Base-by-base conservation (phyloP, 495 filamentous ascomycete genomes). In the Aspergillus cristatus region DNA sequence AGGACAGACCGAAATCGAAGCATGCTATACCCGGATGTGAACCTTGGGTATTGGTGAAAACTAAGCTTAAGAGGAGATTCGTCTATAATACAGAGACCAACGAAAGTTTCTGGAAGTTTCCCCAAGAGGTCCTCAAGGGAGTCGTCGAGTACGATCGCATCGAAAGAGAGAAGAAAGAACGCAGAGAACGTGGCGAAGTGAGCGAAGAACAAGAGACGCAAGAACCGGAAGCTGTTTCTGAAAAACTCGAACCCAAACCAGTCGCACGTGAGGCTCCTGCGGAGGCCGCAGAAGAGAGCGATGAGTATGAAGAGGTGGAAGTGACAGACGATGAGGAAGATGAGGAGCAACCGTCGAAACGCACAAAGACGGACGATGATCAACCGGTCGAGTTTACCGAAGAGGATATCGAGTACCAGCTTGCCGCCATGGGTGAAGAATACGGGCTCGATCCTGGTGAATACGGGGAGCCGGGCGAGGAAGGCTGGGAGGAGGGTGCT, bases 11-110 rank as follows among this genome's bases (percentile, higher is more conserved):
- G 13, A 88, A 80, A 59, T 78, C 76, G 17, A 90, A 84, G 55
- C 71, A 84, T 43, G 44, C 67, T 14, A 87, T 98, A 36, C 86
- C 86, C 3, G 80, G 80, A 18, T 84, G 78, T 53, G 78, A 79
- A 32, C 85, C 87, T n/a, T 98, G 91, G 91, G 57, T 94, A 6
- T 68, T 98, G 3, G 87, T 98, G 18, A 84, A 84, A 50, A 98
- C 91, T 4, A 95, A 85, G 49, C 70, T 86, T 46, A 84, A 84
- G 14, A 72, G 93, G 35, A 70, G 86, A 35, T 98, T 98, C 56
- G 87, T 86, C 2, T 81, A 93, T 60, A 95, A 97, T 47, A 63
- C 74, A 1, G 72, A 75, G 33, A 88, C 82, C 32, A 82, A 87
- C 18, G 78, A 86, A 45, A 96, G 89, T 55, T 84, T 88, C 60